Evolutionary conservation across 306 rosid genomes (phyloP), one percentile per base, ranked within the genome.

Genomic region (Mimosa bimucronata): DNA sequence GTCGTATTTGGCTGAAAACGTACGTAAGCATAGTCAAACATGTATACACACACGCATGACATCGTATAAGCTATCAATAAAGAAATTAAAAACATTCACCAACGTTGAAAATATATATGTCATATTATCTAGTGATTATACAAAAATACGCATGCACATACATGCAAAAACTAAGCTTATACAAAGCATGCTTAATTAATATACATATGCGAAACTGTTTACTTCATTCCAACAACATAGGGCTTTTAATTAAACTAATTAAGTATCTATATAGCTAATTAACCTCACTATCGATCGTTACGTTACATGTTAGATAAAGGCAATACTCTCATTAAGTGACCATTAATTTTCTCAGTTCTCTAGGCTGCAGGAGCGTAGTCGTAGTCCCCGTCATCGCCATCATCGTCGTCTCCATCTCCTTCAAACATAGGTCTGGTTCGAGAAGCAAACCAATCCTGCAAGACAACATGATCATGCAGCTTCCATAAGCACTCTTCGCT

Each of bases 291-390:
- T 55, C 61, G 38, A 34, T 34, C 38, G 38, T 34, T 34, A 34
- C 38, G 14, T 9, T 55, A 21, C 62, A 55, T n/a, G 60, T 53
- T 10, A 50, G 1, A 18, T 55, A 55, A 55, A n/a, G 0, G 28
- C 29, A 55, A 55, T 3, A 55, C 29, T 21, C 29, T 55, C 29
- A 50, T 50, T 3, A 29, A 60, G n/a, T 61, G 38, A 28, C 13
- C 9, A 5, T 34, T 34, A 34, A 34, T 28, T 29, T 13, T 28
- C 19, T 66, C 44, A 67, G 60, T 45, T 73, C 75, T 68, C 75
- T 68, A 79, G 42, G 83, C 83, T 28, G 86, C 86, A 0, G 81
- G 78, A 38, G 80, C 83, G 7, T 83, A 79, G 60, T 79, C 86
- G 10, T 79, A 69, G 18, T 3, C 80, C 6, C 77, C 77, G 6